Percentiles rank a stretch among this genome's conserved stretches.
Conservation (phyloP, 2,329 filamentous ascomycete species). For the Xylaria sp. region DNA sequence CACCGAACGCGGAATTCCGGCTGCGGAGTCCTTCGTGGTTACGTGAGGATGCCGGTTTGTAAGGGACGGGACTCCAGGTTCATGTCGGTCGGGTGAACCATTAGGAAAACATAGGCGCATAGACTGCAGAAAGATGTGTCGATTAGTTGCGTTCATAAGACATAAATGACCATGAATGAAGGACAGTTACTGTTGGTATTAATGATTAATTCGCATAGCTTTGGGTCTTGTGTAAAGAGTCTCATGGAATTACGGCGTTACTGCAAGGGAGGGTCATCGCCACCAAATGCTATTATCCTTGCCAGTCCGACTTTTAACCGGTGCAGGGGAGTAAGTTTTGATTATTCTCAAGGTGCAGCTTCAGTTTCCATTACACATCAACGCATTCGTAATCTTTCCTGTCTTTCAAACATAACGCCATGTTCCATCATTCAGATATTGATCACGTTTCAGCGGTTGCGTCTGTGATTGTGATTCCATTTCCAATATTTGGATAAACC, state of each 20-base stretch:
- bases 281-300: not conserved
- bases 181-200: not conserved
- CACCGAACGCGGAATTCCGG: constrained; percentile 1
- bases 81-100: not conserved
- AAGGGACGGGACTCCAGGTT: not conserved
- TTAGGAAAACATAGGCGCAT: not conserved
- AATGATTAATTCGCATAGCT: constrained; percentile 11
- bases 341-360: not conserved
- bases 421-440: constrained; percentile 9
- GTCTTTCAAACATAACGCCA: constrained; percentile 7
- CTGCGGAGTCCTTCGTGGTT: not conserved
- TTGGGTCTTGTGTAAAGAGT: not conserved
- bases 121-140: not conserved
- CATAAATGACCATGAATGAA: not conserved
- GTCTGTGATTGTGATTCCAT: not conserved
- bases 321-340: not conserved
- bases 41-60: not conserved
- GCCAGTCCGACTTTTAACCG: not conserved
- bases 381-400: constrained; percentile 19
- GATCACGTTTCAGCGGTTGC: not conserved
- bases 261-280: not conserved
- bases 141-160: not conserved
- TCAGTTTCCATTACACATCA: not conserved
- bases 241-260: not conserved
- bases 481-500: too few species aligned